Evolutionary conservation across 179 eudicot genomes (phyloP).

Genomic region (Silene vulgaris): DNA sequence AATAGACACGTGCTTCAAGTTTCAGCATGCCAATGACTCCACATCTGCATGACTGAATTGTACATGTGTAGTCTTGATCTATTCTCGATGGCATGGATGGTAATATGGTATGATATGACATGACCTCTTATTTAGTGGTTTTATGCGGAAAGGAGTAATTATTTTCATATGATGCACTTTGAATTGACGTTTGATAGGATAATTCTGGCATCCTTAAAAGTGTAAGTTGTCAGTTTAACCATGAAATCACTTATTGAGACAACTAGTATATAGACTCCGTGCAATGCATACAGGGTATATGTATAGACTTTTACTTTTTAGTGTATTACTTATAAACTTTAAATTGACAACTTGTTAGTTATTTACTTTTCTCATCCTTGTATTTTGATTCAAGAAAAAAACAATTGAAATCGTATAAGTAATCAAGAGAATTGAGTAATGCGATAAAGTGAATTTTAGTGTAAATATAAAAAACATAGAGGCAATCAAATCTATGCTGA

Average conservation of each 20-base stretch:
- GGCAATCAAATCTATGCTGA: too few species aligned
- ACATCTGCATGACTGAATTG: not conserved
- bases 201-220: not conserved
- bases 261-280: too few species aligned
- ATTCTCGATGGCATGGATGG: not conserved
- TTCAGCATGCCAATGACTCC: constrained; percentile 5
- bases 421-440: too few species aligned
- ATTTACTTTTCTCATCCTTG: too few species aligned
- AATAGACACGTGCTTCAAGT: not conserved
- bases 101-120: not conserved
- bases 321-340: too few species aligned
- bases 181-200: not conserved
- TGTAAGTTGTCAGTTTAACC: not conserved
- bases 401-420: too few species aligned
- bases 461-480: too few species aligned
- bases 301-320: too few species aligned
- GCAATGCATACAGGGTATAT: too few species aligned
- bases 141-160: not conserved
- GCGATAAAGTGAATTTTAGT: too few species aligned
- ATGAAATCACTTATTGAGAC: constrained; percentile 12
- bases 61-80: constrained; percentile 1
- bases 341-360: too few species aligned
- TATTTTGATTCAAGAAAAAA: too few species aligned
- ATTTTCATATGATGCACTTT: not conserved
- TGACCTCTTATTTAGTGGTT: not conserved